Evolutionary conservation across 371 early-diverging fungal species (phyloP).

Genomic region (Blakeslea trispora): DNA sequence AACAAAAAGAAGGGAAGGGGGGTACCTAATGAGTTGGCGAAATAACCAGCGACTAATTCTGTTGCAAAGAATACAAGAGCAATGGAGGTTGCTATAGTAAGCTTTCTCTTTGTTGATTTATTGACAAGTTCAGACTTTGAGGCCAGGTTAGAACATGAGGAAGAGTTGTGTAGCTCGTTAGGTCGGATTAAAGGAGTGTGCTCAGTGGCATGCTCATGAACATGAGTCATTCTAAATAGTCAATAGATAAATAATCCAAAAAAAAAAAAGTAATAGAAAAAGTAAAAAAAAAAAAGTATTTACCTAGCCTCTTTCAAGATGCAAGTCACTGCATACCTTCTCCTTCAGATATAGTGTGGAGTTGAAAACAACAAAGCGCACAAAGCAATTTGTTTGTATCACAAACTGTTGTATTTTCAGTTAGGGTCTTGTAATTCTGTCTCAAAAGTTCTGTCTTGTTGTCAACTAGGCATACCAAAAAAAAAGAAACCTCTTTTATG

Average conservation of each 20-base stretch:
- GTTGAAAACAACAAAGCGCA: too few species aligned
- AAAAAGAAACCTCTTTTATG: too few species aligned
- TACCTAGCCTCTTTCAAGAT: too few species aligned
- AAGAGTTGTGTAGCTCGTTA: slow-evolving; percentile 10
- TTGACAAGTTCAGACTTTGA: slow-evolving; percentile 13
- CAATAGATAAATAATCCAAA: neutral
- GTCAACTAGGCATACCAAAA: too few species aligned
- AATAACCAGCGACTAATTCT: slow-evolving; percentile 70
- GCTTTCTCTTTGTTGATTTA: slow-evolving; percentile 37
- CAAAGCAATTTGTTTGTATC: too few species aligned
- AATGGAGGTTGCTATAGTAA: slow-evolving; percentile 51
- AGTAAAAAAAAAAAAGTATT: neutral
- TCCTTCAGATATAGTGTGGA: too few species aligned
- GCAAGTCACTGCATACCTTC: too few species aligned
- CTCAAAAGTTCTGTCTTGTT: too few species aligned
- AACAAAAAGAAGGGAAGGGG: too few species aligned
- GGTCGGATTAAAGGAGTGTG: slow-evolving; percentile 10
- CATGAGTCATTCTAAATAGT: neutral
- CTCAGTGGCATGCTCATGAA: slow-evolving; percentile 10
- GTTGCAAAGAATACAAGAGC: slow-evolving; percentile 67
- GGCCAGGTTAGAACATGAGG: slow-evolving; percentile 34
- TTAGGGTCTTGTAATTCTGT: too few species aligned
- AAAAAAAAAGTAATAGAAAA: neutral
- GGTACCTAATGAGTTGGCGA: slow-evolving; percentile 59
- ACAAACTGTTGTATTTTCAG: too few species aligned